phyloP scores from a whole-genome alignment of 2,329 filamentous ascomycete genomes.

The Colletotrichum abscissum region DNA sequence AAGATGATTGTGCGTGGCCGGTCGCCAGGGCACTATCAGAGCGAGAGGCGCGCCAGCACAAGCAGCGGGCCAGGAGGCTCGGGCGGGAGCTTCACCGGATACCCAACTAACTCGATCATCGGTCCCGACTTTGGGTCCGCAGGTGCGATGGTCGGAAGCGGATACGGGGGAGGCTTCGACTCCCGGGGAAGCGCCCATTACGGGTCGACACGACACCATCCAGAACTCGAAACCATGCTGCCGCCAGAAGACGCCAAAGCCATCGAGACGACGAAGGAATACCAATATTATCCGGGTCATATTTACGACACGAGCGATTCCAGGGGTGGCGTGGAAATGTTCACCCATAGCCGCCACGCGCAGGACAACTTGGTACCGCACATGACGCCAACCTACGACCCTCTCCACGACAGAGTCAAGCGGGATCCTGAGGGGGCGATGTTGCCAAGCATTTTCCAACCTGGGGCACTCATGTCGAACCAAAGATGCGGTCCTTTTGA shows the following conservation, averaged over 20 bases:
- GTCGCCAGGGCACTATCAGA: constrained; percentile 84
- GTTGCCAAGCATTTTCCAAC: constrained; percentile 60
- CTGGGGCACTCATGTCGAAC: constrained; percentile 51
- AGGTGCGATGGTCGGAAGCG: constrained; percentile 51
- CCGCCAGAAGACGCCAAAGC: constrained; percentile 63
- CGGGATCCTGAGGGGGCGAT: constrained; percentile 57
- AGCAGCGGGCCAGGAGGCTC: constrained; percentile 76
- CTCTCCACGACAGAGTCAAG: constrained; percentile 52
- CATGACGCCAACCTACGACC: constrained; percentile 43
- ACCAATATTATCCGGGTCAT: constrained; percentile 64
- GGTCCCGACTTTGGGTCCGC: constrained; percentile 51
- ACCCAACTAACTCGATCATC: constrained; percentile 52
- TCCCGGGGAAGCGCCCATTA: constrained; percentile 53
- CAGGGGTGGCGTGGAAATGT: constrained; percentile 60
- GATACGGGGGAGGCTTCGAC: constrained; percentile 53
- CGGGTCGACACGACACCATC: constrained; percentile 55
- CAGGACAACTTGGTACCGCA: constrained; percentile 48
- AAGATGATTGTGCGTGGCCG: constrained; percentile 90
- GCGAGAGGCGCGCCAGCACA: constrained; percentile 74
- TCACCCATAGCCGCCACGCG: constrained; percentile 50
- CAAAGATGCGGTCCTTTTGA: constrained; percentile 62
- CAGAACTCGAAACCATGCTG: constrained; percentile 65
- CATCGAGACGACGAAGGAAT: constrained; percentile 60
- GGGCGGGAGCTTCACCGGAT: constrained; percentile 69
- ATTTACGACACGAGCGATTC: constrained; percentile 59